Evolutionary conservation across 2,329 filamentous ascomycete genomes (phyloP), one percentile per base, ranked within the genome.

Genomic region (Claviceps cyperi): DNA sequence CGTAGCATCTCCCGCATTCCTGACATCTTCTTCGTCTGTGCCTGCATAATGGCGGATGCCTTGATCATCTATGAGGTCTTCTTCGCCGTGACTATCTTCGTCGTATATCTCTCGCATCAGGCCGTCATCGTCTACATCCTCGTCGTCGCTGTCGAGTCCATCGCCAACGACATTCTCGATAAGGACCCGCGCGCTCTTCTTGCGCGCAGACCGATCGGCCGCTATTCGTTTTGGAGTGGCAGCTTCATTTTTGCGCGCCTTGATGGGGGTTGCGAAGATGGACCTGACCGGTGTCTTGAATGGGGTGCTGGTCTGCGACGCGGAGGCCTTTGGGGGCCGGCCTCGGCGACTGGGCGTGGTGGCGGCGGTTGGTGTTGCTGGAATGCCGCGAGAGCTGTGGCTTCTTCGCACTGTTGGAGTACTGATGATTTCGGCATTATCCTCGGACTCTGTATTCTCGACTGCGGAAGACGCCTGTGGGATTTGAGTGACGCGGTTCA

Each of bases 201-300:
- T 82, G 59, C 85, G 80, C 2, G 90, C 91, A 5, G 90, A 96
- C 46, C 85, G 81, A 66, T 96, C 88, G 19, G 84, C 84, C 55
- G 86, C 84, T 41, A 76, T 73, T 56, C 80, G 76, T 38, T 78
- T 77, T 0, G 86, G 83, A 1, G 83, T 87, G 36, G 69, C 60
- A 6, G 64, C 67, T 37, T 60, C 68, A 21, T 59, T 48, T 11
- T 60, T 59, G 21, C 54, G 58, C 4, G 57, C 52, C 50, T 64
- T 72, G 13, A 64, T 58, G 0, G 72, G 71, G 0, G 73, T 75
- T 46, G 62, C 58, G 6, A 66, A 60, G 13, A 51, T 49, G 5
- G 51, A 46, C 3, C 36, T 51, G 32, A 57, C 53, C 28, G 60
- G 55, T 4, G 61, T 63, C 13, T 63, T 62, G 14, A 53, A 57